Conservation (phyloP, 768 basidiomycete species). For the Mycena olivaceomarginata region DNA sequence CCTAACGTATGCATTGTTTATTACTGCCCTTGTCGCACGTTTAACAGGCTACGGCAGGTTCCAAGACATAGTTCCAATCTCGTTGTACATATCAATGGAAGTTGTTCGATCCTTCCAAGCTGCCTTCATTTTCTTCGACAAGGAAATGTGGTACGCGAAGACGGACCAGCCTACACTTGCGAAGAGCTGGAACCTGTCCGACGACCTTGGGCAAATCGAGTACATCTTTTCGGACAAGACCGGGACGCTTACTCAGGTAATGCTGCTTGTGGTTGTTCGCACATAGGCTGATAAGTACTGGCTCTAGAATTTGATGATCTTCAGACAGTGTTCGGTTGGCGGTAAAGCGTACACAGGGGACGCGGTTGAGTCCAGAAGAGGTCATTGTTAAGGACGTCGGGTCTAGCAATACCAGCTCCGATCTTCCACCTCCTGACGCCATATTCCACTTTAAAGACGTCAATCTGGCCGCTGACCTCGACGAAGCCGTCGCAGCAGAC, state of each 20-base stretch:
- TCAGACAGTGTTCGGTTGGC: conserved; percentile 93
- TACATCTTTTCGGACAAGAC: conserved; percentile 99
- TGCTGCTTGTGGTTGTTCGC: conserved; percentile 37
- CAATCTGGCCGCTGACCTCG: conserved; percentile 79
- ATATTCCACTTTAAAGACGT: conserved; percentile 74
- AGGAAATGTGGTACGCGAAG: conserved; percentile 89
- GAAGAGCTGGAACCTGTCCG: conserved; percentile 95
- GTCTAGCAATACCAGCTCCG: conserved; percentile 47
- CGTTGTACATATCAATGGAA: conserved; percentile 98
- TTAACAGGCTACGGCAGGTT: conserved; percentile 67
- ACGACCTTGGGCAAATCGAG: conserved; percentile 98
- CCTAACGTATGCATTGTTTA: conserved; percentile 80
- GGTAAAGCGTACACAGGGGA: conserved; percentile 91
- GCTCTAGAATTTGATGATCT: conserved; percentile 91
- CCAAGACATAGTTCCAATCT: conserved; percentile 98
- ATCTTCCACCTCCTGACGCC: not conserved
- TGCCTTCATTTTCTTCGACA: conserved; percentile 96
- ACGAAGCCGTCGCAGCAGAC: conserved; percentile 72
- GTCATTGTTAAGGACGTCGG: conserved; percentile 28
- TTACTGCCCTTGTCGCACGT: not conserved
- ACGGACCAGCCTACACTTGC: conserved; percentile 87
- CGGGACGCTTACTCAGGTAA: conserved; percentile 94
- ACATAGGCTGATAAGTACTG: not conserved
- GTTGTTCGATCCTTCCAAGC: conserved; percentile 94
- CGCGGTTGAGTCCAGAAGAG: conserved; percentile 51